phyloP scores from a whole-genome alignment of 805 yeast genomes.

The Kluyveromyces siamensis region DNA sequence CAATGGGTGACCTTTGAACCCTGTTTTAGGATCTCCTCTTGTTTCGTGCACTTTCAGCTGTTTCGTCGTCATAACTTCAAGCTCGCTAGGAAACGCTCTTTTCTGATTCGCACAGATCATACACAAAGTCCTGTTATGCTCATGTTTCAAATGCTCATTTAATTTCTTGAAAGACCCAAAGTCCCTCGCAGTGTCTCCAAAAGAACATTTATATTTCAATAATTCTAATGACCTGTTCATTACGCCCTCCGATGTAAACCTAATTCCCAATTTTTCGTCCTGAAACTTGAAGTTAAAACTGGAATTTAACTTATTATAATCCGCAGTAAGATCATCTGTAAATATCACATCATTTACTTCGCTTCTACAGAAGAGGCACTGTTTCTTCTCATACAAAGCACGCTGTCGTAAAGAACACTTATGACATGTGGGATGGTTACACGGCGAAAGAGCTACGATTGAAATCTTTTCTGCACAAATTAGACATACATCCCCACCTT shows the following conservation, averaged over 20 bases:
- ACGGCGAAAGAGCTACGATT: conserved; percentile 66
- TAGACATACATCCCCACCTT: conserved; percentile 48
- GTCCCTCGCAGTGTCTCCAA: conserved; percentile 31
- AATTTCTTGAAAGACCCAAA: conserved; percentile 46
- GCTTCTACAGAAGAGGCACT: conserved; percentile 80
- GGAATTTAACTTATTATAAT: conserved; percentile 31
- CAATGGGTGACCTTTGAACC: conserved; percentile 82
- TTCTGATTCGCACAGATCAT: conserved; percentile 69
- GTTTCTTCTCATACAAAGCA: conserved; percentile 61
- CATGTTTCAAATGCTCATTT: conserved; percentile 53
- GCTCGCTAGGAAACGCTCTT: conserved; percentile 67
- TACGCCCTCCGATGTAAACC: conserved; percentile 49
- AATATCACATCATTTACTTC: conserved; percentile 51
- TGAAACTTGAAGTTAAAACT: conserved; percentile 23
- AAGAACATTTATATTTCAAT: conserved; percentile 48
- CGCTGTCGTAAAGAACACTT: conserved; percentile 75
- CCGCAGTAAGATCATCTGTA: conserved; percentile 36
- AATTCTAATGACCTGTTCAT: conserved; percentile 41
- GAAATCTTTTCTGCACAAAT: conserved; percentile 72
- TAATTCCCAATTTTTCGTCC: conserved; percentile 43
- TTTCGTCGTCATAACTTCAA: conserved; percentile 48
- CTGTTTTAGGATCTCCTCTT: conserved; percentile 57
- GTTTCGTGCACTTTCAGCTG: conserved; percentile 62
- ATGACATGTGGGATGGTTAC: conserved; percentile 81
- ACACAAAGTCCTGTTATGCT: conserved; percentile 61